Evolutionary conservation across 2,329 filamentous ascomycete genomes (phyloP), one percentile per base, ranked within the genome.

Genomic region (Penicillium palitans): DNA sequence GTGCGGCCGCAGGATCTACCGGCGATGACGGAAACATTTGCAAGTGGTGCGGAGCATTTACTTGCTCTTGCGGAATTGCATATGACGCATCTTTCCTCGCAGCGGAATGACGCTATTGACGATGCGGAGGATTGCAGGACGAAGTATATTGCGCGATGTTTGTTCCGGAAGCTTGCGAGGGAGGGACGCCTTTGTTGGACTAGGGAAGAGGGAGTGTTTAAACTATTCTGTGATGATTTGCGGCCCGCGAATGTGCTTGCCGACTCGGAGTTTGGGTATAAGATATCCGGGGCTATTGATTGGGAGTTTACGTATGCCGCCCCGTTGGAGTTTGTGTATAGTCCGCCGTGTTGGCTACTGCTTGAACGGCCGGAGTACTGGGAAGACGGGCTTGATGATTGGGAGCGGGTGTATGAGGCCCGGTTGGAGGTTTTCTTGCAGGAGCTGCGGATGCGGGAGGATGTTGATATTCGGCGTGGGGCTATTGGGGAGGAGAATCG

Each of bases 21-120:
- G 12, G 29, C 12, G 29, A 31, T 6, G 5, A 31, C 10, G 5
- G 29, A 31, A 6, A 31, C 29, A 13, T 31, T 31, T 31, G 29
- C 12, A 31, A 31, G 12, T 31, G 29, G 29, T 5, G 29, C 29
- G 29, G 29, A 31, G 29, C 13, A 31, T 31, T 31, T 31, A 13
- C 29, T 31, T 31, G 12, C 29, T 31, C 29, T 31, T 31, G 29
- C 12, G 12, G 29, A 31, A 6, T 31, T 31, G 29, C 29, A 31
- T 31, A 31, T 31, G 29, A 31, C 29, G 29, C 29, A 31, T 31
- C 29, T 31, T 13, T 31, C 29, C 4, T 31, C 29, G 12, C 29
- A 31, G 29, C 12, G 29, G 12, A 31, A 31, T 31, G 69, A 77
- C 52, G 70, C 72, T 21, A 67, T 76, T 17, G 58, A 68, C 2